Evolutionary conservation across 257 asterid species (phyloP).

Genomic region (Knoxia roxburghii): DNA sequence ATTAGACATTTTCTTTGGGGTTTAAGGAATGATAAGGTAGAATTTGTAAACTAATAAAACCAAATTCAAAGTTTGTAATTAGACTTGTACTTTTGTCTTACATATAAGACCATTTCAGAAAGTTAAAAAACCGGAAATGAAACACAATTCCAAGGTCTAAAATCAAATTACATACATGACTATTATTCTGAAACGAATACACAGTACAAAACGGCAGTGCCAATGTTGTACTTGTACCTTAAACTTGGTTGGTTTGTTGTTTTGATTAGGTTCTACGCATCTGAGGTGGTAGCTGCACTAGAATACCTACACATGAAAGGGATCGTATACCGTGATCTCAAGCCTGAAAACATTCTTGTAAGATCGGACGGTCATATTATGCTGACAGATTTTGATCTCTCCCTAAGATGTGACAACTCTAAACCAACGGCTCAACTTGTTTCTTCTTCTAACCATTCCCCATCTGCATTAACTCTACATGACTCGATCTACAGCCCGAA

Average conservation of each 20-base stretch:
- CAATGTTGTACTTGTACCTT: constrained; percentile 1
- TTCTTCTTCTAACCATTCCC: constrained; percentile 15
- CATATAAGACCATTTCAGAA: no score
- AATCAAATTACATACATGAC: no score
- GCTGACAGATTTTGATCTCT: constrained; percentile 79
- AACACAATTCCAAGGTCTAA: no score
- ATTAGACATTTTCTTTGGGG: not conserved
- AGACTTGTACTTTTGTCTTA: no score
- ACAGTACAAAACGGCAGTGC: no score
- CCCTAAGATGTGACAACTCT: constrained; percentile 42
- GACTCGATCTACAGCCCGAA: constrained; percentile 1
- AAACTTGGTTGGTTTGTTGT: not conserved
- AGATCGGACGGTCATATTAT: constrained; percentile 68
- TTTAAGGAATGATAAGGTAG: not conserved
- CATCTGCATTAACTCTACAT: not conserved
- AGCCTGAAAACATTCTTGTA: constrained; percentile 74
- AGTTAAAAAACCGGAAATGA: no score
- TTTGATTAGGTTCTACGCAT: constrained; percentile 60
- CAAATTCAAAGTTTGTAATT: no score
- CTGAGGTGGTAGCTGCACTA: constrained; percentile 73
- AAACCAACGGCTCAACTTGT: constrained; percentile 44
- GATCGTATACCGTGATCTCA: constrained; percentile 58
- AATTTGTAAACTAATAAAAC: not conserved
- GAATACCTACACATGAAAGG: constrained; percentile 83
- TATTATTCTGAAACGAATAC: no score